phyloP scores from a whole-genome alignment of 805 yeast species.

The Myxozyma udenii region DNA sequence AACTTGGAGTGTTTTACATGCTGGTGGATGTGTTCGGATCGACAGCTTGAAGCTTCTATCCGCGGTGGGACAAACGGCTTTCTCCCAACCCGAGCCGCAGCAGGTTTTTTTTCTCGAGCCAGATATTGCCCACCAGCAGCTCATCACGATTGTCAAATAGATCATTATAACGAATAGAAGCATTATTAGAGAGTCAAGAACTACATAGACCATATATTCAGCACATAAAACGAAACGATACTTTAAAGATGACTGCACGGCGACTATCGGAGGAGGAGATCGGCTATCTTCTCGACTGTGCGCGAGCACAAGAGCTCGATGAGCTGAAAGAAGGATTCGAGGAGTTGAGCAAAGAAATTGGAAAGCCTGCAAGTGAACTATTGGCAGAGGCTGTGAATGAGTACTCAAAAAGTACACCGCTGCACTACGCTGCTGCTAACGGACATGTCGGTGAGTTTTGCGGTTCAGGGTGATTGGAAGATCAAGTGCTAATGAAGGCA shows the following conservation, averaged over 20 bases:
- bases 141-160: too few relatives aligned
- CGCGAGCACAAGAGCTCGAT: constrained; percentile 84
- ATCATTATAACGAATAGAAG: too few relatives aligned
- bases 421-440: constrained; percentile 95
- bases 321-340: constrained; percentile 65
- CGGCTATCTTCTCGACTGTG: constrained; percentile 76
- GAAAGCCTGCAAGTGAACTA: constrained; percentile 16
- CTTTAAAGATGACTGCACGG: constrained; percentile 1
- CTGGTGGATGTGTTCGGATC: too few relatives aligned
- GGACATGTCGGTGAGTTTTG: constrained; percentile 62
- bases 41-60: too few relatives aligned
- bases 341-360: constrained; percentile 38
- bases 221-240: too few relatives aligned
- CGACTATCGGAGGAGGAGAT: constrained; percentile 61
- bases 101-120: background rate
- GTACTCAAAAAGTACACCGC: constrained; percentile 63
- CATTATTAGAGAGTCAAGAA: too few relatives aligned
- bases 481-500: background rate
- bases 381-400: constrained; percentile 63
- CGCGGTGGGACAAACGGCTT: background rate
- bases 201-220: too few relatives aligned
- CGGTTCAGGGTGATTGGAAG: too few relatives aligned
- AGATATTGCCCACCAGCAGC: background rate
- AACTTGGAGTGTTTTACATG: too few relatives aligned
- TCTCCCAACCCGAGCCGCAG: constrained; percentile 1